Percentiles rank a stretch among this genome's conserved stretches.
phyloP scores from a whole-genome alignment of 345 rosid species.

The Citrus inodora region DNA sequence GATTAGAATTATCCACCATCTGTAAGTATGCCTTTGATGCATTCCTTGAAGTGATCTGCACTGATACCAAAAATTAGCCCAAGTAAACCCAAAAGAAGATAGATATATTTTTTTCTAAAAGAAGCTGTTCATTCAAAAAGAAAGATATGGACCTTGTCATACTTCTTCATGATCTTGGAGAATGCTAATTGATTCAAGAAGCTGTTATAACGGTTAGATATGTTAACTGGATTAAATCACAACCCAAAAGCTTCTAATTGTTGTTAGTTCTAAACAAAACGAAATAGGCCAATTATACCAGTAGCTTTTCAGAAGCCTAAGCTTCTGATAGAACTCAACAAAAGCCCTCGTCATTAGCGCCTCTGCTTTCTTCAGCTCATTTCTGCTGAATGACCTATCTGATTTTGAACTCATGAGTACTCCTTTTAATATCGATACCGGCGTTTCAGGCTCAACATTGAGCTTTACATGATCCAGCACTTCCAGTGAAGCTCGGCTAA shows the following conservation, averaged over 20 bases:
- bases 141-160: slow-evolving; percentile 58
- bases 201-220: slow-evolving; percentile 27
- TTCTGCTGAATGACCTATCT: slow-evolving; percentile 32
- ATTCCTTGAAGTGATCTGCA: slow-evolving; percentile 54
- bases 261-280: background rate
- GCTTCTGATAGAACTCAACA: slow-evolving; percentile 55
- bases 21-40: slow-evolving; percentile 60
- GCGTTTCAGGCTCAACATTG: slow-evolving; percentile 43
- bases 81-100: background rate
- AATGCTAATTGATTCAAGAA: slow-evolving; percentile 71
- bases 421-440: slow-evolving; percentile 33
- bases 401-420: slow-evolving; percentile 27
- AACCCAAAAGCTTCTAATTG: background rate
- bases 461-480: slow-evolving; percentile 47
- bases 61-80: background rate
- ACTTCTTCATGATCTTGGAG: slow-evolving; percentile 85
- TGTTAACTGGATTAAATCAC: background rate
- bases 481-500: slow-evolving; percentile 34
- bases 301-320: slow-evolving; percentile 54
- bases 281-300: slow-evolving; percentile 25
- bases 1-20: slow-evolving; percentile 63
- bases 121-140: background rate
- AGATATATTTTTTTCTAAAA: too few species aligned
- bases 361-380: slow-evolving; percentile 47
- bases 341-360: slow-evolving; percentile 42